Conservation (phyloP, 2,329 filamentous ascomycete genomes). For the Xenoacremonium recifei region DNA sequence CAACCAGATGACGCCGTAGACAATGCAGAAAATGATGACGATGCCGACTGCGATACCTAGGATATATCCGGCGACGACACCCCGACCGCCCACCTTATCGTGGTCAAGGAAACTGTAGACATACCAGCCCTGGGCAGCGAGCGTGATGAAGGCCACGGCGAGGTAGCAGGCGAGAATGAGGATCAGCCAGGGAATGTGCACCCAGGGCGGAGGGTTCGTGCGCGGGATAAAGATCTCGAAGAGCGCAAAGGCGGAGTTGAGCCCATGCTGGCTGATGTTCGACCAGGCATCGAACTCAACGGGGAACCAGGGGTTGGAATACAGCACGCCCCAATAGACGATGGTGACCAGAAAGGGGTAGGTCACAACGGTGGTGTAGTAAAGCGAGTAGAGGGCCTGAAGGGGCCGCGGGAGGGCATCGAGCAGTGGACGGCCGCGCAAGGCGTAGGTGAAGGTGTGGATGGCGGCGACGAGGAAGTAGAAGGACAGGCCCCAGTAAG, state of each 20-base stretch:
- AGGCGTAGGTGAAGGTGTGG: conserved; percentile 69
- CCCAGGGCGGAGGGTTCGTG: conserved; percentile 56
- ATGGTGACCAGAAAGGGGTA: conserved; percentile 69
- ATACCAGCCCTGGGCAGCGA: conserved; percentile 69
- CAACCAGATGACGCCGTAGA: conserved; percentile 49
- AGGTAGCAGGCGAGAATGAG: conserved; percentile 72
- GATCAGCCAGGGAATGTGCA: conserved; percentile 67
- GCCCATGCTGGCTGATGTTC: conserved; percentile 70
- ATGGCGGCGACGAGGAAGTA: conserved; percentile 68
- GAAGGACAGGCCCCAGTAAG: conserved; percentile 80
- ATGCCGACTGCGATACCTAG: conserved; percentile 56
- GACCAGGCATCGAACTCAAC: conserved; percentile 56
- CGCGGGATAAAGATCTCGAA: conserved; percentile 71
- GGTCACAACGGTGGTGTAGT: conserved; percentile 61
- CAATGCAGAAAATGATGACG: conserved; percentile 51
- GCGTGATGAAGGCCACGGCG: conserved; percentile 70
- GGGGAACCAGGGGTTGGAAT: conserved; percentile 48
- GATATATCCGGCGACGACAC: conserved; percentile 61
- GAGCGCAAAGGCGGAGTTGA: conserved; percentile 74
- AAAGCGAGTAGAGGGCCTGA: conserved; percentile 63
- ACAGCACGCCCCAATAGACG: conserved; percentile 68
- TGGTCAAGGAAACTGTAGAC: conserved; percentile 77
- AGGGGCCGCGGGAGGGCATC: conserved; percentile 59
- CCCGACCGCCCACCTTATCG: conserved; percentile 43
- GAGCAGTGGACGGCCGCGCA: conserved; percentile 52